Evolutionary conservation across 305 asterid genomes (phyloP).

Genomic region (Fraxinus angustifolia): DNA sequence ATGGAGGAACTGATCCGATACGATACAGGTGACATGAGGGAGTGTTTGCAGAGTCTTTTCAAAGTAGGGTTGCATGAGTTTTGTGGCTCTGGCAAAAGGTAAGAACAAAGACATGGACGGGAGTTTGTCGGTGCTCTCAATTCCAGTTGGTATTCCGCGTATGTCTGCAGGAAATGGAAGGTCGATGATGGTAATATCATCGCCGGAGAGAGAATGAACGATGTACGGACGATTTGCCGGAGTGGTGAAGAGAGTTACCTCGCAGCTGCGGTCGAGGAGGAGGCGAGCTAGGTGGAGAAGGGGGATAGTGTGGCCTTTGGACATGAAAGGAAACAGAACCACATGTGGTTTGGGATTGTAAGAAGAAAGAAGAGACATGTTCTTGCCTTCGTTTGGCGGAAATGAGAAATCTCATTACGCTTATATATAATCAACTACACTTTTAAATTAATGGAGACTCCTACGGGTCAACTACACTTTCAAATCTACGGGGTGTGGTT

Average conservation of each 20-base stretch:
- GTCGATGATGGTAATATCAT: constrained; percentile 26
- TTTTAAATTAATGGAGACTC: not conserved
- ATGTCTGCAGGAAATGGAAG: constrained; percentile 59
- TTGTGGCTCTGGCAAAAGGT: constrained; percentile 31
- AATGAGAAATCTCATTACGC: not conserved
- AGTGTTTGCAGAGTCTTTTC: constrained; percentile 38
- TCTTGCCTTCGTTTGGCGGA: not conserved
- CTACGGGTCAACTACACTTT: not conserved
- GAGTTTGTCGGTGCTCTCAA: constrained; percentile 61
- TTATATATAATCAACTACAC: not conserved
- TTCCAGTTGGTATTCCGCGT: constrained; percentile 41
- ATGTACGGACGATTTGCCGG: constrained; percentile 49
- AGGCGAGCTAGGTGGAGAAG: constrained; percentile 55
- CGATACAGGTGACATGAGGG: constrained; percentile 30
- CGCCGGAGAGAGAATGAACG: constrained; percentile 26
- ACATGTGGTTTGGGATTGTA: constrained; percentile 23
- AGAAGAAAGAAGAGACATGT: constrained; percentile 22
- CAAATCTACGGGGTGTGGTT: not conserved
- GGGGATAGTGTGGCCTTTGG: constrained; percentile 83
- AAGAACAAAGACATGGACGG: constrained; percentile 50
- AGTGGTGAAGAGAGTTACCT: constrained; percentile 62
- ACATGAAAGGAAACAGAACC: constrained; percentile 73
- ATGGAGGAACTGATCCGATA: constrained; percentile 56
- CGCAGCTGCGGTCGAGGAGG: constrained; percentile 37
- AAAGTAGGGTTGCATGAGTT: constrained; percentile 48